Evolutionary conservation across 2,329 filamentous ascomycete genomes (phyloP), one percentile per base, ranked within the genome.

Genomic region (Alternaria rosae): DNA sequence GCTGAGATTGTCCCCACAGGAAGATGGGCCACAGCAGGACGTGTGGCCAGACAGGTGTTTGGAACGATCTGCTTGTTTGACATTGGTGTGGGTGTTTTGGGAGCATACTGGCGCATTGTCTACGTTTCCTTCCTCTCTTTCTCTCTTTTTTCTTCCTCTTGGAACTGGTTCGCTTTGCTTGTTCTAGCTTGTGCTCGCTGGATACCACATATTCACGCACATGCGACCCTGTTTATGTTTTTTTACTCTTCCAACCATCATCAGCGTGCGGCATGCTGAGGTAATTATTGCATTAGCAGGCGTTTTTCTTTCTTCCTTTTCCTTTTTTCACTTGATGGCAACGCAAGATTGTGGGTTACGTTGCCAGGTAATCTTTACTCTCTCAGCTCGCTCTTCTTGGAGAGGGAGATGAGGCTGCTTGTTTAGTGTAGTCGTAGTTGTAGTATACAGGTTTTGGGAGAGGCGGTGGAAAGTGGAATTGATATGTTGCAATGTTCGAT

Each of bases 191-290:
- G 38, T 51, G 38, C 50, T 57, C 23, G 53, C 58, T 61, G 45
- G 45, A 52, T 61, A 45, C 38, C 58, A 52, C 38, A 56, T 21
- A 56, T 45, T 44, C 38, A 57, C 26, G 51, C 51, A 47, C 52
- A 55, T 43, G 42, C 32, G 26, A 52, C 50, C 35, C 21, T 30
- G 12, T 38, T 21, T 21, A 23, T 41, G 30, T 42, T 25, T 30
- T 28, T 54, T 28, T 43, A 30, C 38, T 51, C 54, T 48, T 50
- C n/a, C 25, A 28, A 45, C 41, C 38, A 43, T 57, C 28, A 55
- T 43, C 41, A 61, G 52, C 56, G 56, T 53, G 48, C 38, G 54
- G 26, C 30, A 44, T 59, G 57, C 57, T 59, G 57, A 59, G 57
- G 48, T 59, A 59, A 59, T 51, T 54, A 53, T 44, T 59, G 44